A percentile compares a stretch with the other conserved stretches of the same genome.
Conservation (phyloP, 495 filamentous ascomycete species). For the Tuber magnatum region DNA sequence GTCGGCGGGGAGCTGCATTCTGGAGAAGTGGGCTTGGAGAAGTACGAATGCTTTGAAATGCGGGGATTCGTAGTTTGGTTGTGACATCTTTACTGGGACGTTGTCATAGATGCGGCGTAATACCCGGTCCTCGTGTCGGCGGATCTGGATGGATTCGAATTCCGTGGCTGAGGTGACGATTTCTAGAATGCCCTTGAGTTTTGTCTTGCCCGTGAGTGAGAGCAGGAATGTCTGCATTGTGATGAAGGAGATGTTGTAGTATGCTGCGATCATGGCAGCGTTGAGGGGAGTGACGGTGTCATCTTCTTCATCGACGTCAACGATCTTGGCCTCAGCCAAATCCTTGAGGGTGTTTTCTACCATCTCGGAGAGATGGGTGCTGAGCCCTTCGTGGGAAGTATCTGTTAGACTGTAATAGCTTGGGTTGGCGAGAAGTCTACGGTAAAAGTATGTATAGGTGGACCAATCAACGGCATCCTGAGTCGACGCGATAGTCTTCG, state of each 20-base stretch:
- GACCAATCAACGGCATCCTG: conserved; percentile 98
- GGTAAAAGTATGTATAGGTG: conserved; percentile 98
- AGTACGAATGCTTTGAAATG: conserved; percentile 98
- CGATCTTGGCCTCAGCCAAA: conserved; percentile 85
- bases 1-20: conserved; percentile 92
- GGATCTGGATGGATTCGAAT: conserved; percentile 90
- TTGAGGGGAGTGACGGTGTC: conserved; percentile 85
- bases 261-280: conserved; percentile 93
- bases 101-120: conserved; percentile 90
- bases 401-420: conserved; percentile 91
- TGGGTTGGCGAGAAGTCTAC: conserved; percentile 90
- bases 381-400: conserved; percentile 84
- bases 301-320: conserved; percentile 94
- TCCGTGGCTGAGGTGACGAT: conserved; percentile 96
- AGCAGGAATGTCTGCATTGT: conserved; percentile 99
- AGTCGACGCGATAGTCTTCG: conserved; percentile 82
- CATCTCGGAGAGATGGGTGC: conserved; percentile 87
- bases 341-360: conserved; percentile 91
- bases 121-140: conserved; percentile 82
- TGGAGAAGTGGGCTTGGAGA: conserved; percentile 92
- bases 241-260: conserved; percentile 98
- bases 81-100: conserved; percentile 86
- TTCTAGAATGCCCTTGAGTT: conserved; percentile 91
- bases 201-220: conserved; percentile 79
- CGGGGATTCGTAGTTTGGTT: conserved; percentile 78